Base-by-base conservation (phyloP, 805 yeast genomes). In the Alloascoidea africana region DNA sequence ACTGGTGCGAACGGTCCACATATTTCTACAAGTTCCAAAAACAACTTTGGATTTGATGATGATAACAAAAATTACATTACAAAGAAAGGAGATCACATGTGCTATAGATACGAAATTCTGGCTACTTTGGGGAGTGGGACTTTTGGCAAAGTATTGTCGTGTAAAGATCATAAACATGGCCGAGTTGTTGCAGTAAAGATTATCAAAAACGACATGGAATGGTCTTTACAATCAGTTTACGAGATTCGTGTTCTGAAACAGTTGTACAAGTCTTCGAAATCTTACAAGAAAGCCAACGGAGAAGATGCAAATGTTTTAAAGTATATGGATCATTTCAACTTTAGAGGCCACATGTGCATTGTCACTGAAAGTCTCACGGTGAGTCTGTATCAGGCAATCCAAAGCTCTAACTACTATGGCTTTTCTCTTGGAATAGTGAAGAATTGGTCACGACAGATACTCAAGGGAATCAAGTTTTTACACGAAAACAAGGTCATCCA, bases 341-440 rank as follows among this genome's bases (percentile, higher is more conserved):
- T 84, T 52, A 63, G 94, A 41, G 76, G 83, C 15, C 95, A 84
- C 49, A 69, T 84, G 60, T 84, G 94, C 53, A 79, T 84, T 30
- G 72, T 73, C 1, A 79, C 87, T 0, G 94, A 85, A 50, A 54
- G 78, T 4, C 58, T 85, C 14, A 71, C 84, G 0, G 55, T 79
- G 14, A 82, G 81, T 41, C 51, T 84, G 27, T 79, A 69, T 46
- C 78, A 84, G 27, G 54, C 70, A 19, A 52, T 74, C 17, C 76
- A 74, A 46, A 45, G 68, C 1, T 60, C 65, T 0, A 51, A 60
- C 17, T 75, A 66, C 47, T 56, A 55, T 41, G 83, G 83, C 0
- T 51, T 76, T 17, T 56, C n/a, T 35, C 34, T 36, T 6, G 15
- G 15, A 11, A 17, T 32, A 14, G 27, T n/a, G 17, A 23, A 14